phyloP scores from a whole-genome alignment of 2,329 filamentous ascomycete species.

The Coniochaeta sp. region DNA sequence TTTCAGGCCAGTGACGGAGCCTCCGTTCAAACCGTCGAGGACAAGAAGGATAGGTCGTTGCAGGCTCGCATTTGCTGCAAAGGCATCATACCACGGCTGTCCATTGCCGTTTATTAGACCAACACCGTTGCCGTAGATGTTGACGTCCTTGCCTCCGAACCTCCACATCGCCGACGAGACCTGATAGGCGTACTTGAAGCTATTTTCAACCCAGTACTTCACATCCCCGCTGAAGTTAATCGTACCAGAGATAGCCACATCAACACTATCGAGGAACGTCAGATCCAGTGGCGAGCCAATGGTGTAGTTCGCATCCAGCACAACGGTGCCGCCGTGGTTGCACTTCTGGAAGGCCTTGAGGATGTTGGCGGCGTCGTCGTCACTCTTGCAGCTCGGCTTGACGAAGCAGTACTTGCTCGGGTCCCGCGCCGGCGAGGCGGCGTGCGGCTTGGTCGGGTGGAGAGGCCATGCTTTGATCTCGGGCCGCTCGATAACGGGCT shows the following conservation, averaged over 20 bases:
- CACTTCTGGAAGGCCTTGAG: conserved; percentile 4
- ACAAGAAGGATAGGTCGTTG: conserved; percentile 55
- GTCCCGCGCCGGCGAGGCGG: conserved; percentile 12
- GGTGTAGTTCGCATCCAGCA: conserved; percentile 50
- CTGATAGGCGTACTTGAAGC: conserved; percentile 58
- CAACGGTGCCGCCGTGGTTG: conserved; percentile 52
- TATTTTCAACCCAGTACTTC: conserved; percentile 55
- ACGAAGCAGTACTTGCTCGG: conserved; percentile 18
- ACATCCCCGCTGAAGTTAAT: conserved; percentile 59
- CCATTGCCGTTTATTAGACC: conserved; percentile 52
- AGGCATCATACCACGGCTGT: conserved; percentile 58
- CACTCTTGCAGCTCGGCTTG: conserved; percentile 12
- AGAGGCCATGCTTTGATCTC: conserved; percentile 12
- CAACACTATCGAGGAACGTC: conserved; percentile 54
- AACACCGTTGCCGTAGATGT: conserved; percentile 50
- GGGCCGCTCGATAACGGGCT: conserved; percentile 2
- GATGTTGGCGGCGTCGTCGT: conserved; percentile 7
- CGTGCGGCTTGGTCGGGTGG: conserved; percentile 11
- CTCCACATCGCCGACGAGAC: conserved; percentile 62
- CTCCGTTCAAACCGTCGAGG: conserved; percentile 48
- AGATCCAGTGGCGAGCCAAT: conserved; percentile 57
- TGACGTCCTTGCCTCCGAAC: conserved; percentile 59
- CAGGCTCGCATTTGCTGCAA: conserved; percentile 47
- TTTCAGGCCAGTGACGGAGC: conserved; percentile 48
- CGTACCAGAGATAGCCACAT: conserved; percentile 39